A percentile compares a stretch with the other conserved stretches of the same genome.
Conservation (phyloP, 257 asterid species). For the Misopates orontium region DNA sequence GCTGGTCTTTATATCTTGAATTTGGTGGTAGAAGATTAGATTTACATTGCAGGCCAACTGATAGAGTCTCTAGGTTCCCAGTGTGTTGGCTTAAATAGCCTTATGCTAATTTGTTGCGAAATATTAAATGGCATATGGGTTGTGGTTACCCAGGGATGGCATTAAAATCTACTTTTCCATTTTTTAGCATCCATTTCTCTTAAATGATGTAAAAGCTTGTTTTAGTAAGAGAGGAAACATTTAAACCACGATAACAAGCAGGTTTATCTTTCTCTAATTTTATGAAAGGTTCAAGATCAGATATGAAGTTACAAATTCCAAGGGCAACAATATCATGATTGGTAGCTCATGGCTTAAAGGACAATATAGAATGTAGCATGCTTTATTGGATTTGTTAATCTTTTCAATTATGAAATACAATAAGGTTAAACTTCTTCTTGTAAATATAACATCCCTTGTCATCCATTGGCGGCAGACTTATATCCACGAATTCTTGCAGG, state of each 20-base stretch:
- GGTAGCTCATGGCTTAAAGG: neutral
- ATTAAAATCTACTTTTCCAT: neutral
- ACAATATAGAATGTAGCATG: neutral
- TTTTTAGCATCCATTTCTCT: neutral
- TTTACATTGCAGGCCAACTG: neutral
- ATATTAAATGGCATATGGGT: neutral
- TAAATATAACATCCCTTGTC: slow-evolving; percentile 6
- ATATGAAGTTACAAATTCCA: neutral
- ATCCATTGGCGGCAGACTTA: slow-evolving; percentile 23
- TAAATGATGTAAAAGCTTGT: slow-evolving; percentile 5
- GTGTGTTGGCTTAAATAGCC: slow-evolving; percentile 5
- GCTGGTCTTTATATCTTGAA: slow-evolving; percentile 4
- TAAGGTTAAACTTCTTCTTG: too few species aligned
- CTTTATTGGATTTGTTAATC: neutral
- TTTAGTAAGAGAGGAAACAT: too few species aligned
- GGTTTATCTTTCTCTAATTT: slow-evolving; percentile 2
- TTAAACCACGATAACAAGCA: neutral
- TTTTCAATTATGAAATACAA: too few species aligned
- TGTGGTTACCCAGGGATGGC: neutral
- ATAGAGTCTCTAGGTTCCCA: slow-evolving; percentile 4
- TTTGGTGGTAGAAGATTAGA: slow-evolving; percentile 1
- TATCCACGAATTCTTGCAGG: slow-evolving; percentile 45
- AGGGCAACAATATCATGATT: neutral
- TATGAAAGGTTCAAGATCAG: slow-evolving; percentile 2
- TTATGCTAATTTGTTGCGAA: neutral